Conservation (phyloP, 495 filamentous ascomycete genomes). For the Arthonia radiata region DNA sequence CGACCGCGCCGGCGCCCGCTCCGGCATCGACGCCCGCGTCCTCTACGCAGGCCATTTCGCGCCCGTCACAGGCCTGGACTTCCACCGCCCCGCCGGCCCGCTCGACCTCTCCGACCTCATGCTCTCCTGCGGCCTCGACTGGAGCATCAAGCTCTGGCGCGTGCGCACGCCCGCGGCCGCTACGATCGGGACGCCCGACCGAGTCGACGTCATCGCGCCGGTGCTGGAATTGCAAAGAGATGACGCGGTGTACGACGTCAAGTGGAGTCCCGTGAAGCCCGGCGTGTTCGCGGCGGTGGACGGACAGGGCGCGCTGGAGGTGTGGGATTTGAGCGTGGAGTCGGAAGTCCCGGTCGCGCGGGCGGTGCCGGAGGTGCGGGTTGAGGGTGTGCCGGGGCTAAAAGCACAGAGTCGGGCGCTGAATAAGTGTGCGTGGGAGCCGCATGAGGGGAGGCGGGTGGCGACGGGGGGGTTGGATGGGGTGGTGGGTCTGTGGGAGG, state of each 20-base stretch:
- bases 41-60: slow-evolving; percentile 71
- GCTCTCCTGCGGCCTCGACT: slow-evolving; percentile 66
- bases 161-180: slow-evolving; percentile 51
- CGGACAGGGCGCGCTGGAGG: slow-evolving; percentile 72
- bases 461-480: slow-evolving; percentile 82
- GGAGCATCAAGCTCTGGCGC: slow-evolving; percentile 94
- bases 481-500: slow-evolving; percentile 76
- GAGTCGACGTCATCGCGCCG: slow-evolving; percentile 29
- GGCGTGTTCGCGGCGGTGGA: slow-evolving; percentile 87
- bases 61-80: slow-evolving; percentile 86
- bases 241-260: slow-evolving; percentile 86
- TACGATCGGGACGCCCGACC: slow-evolving; percentile 16
- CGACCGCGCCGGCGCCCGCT: slow-evolving; percentile 87
- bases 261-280: slow-evolving; percentile 78
- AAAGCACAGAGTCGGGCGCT: slow-evolving; percentile 24
- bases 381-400: slow-evolving; percentile 25
- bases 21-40: slow-evolving; percentile 69
- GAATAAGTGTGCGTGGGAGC: slow-evolving; percentile 87
- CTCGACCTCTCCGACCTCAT: slow-evolving; percentile 92
- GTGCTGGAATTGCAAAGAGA: slow-evolving; percentile 76
- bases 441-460: slow-evolving; percentile 57
- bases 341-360: slow-evolving; percentile 71
- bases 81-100: slow-evolving; percentile 73
- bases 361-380: slow-evolving; percentile 31
- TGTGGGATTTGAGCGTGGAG: slow-evolving; percentile 86